Evolutionary conservation across 2,329 filamentous ascomycete genomes (phyloP).

Genomic region (Cylindrodendrum hubeiense): DNA sequence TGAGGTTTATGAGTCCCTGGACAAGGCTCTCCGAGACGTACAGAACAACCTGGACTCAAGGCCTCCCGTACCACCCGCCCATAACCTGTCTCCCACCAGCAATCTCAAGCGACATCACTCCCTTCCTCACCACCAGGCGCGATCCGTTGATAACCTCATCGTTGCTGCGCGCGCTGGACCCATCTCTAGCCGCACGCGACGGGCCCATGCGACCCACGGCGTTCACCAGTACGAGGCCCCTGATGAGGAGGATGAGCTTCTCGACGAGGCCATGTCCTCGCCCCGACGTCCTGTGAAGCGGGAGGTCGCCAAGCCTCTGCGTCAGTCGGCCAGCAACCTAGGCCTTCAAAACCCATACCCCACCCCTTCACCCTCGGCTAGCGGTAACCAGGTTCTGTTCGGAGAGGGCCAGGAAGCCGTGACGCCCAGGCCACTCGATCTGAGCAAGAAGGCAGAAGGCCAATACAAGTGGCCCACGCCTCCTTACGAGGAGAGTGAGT

Average conservation of each 20-base stretch:
- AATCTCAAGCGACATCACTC: slow-evolving; percentile 75
- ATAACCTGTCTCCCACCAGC: slow-evolving; percentile 62
- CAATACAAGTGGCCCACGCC: slow-evolving; percentile 91
- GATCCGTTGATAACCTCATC: slow-evolving; percentile 73
- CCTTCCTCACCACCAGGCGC: slow-evolving; percentile 71
- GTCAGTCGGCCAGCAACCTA: slow-evolving; percentile 75
- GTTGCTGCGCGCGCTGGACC: slow-evolving; percentile 70
- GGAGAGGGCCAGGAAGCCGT: slow-evolving; percentile 72
- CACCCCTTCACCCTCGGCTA: slow-evolving; percentile 82
- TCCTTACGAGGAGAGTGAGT: slow-evolving; percentile 93
- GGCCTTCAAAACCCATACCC: slow-evolving; percentile 72
- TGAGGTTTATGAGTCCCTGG: slow-evolving; percentile 70
- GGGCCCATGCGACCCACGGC: slow-evolving; percentile 79
- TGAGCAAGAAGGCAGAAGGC: slow-evolving; percentile 67
- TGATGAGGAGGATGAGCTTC: slow-evolving; percentile 94
- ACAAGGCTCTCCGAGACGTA: slow-evolving; percentile 68
- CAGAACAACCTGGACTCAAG: slow-evolving; percentile 63
- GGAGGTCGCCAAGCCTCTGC: slow-evolving; percentile 55
- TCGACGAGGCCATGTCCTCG: slow-evolving; percentile 88
- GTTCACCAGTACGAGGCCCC: slow-evolving; percentile 92
- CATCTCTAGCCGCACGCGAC: slow-evolving; percentile 82
- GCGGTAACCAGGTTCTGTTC: slow-evolving; percentile 81
- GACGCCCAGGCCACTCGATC: slow-evolving; percentile 78
- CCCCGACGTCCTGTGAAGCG: slow-evolving; percentile 80
- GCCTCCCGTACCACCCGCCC: slow-evolving; percentile 64